These are phyloP conservation scores for Phytophthora tentaculata DNA, from an alignment of 352 stramenopile genomes.

Conservation along the genomic window DNA sequence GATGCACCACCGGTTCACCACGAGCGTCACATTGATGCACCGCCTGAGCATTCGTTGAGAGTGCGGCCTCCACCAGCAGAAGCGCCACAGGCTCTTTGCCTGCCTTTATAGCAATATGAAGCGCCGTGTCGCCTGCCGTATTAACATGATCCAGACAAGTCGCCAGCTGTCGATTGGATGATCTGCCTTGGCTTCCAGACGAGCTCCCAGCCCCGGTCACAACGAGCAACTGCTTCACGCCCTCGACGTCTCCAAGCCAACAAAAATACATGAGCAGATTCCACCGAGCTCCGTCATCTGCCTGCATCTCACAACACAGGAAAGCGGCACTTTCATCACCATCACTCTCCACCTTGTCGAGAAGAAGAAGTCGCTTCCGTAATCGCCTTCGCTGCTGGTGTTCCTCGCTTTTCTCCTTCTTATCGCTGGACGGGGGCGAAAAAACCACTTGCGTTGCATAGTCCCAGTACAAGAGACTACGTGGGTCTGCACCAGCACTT, in stretches of 20 bases:
- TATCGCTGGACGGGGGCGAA: conserved; percentile 12
- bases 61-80: conserved; percentile 49
- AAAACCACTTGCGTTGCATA: conserved; percentile 66
- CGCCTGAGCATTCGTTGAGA: conserved; percentile 39
- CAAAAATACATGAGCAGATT: conserved; percentile 78
- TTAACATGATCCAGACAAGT: conserved; percentile 70
- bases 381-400: conserved; percentile 23
- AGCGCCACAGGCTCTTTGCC: conserved; percentile 42
- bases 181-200: conserved; percentile 27
- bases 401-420: conserved; percentile 33
- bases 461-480: conserved; percentile 58
- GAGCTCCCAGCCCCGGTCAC: conserved; percentile 20
- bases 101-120: conserved; percentile 75
- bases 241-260: conserved; percentile 51
- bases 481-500: conserved; percentile 46
- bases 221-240: conserved; percentile 41
- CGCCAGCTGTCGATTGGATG: conserved; percentile 37
- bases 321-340: conserved; percentile 29
- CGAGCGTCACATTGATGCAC: conserved; percentile 53
- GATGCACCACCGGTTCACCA: conserved; percentile 61
- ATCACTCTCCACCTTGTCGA: conserved; percentile 36
- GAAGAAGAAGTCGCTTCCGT: conserved; percentile 42
- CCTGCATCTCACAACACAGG: conserved; percentile 35
- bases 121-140: conserved; percentile 60
- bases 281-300: conserved; percentile 58